These are phyloP conservation scores for Teunomyces atbi DNA, from an alignment of 805 yeast species.

Conservation along the genomic window DNA sequence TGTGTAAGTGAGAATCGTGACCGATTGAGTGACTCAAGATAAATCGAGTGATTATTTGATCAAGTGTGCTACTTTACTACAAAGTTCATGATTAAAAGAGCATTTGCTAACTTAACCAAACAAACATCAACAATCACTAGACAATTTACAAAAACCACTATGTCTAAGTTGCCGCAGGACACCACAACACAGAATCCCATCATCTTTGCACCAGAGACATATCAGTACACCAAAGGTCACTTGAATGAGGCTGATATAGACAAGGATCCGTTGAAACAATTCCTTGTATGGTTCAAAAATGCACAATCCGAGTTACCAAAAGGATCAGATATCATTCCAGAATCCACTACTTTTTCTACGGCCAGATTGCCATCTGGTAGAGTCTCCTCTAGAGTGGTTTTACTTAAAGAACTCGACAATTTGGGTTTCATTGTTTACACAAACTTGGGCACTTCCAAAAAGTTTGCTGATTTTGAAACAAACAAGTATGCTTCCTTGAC, in stretches of 20 bases:
- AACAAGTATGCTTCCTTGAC: slow-evolving; percentile 82
- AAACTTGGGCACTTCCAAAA: slow-evolving; percentile 87
- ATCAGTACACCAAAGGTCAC: slow-evolving; percentile 74
- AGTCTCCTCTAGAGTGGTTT: slow-evolving; percentile 78
- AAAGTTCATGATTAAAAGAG: slow-evolving; percentile 1
- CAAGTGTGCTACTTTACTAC: not conserved
- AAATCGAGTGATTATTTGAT: not conserved
- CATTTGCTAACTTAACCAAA: not conserved
- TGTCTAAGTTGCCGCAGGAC: slow-evolving; percentile 1
- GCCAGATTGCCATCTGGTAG: slow-evolving; percentile 88
- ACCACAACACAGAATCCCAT: slow-evolving; percentile 23
- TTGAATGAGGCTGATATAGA: slow-evolving; percentile 54
- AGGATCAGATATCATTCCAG: slow-evolving; percentile 56
- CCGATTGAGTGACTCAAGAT: slow-evolving; percentile 1
- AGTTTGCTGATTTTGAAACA: slow-evolving; percentile 63
- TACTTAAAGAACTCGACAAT: slow-evolving; percentile 85
- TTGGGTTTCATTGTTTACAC: slow-evolving; percentile 86
- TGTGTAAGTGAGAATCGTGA: not conserved
- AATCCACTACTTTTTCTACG: slow-evolving; percentile 83
- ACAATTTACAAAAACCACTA: not conserved
- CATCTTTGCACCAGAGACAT: slow-evolving; percentile 79
- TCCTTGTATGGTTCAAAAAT: slow-evolving; percentile 75
- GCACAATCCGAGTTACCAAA: slow-evolving; percentile 39
- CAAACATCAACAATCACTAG: not conserved
- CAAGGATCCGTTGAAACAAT: slow-evolving; percentile 69